phyloP scores from a whole-genome alignment of 169 alveolate genomes.

The Plasmodium billcollinsi region DNA sequence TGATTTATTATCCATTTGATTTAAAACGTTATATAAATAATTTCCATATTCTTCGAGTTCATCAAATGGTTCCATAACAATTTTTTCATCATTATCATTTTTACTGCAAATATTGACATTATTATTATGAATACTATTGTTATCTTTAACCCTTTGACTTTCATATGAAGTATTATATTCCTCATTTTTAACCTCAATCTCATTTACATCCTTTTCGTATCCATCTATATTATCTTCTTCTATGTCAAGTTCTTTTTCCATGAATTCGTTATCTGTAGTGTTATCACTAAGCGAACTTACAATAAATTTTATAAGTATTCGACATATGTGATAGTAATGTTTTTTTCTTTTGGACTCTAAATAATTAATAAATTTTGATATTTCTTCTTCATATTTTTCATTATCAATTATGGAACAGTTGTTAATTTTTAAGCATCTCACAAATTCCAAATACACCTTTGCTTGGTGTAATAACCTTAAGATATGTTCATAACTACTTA shows the following conservation, averaged over 20 bases:
- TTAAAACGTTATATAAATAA: conserved; percentile 59
- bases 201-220: conserved; percentile 12
- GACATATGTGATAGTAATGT: conserved; percentile 48
- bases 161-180: conserved; percentile 19
- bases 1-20: conserved; percentile 73
- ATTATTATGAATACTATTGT: background rate
- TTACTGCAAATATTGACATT: conserved; percentile 15
- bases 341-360: conserved; percentile 57
- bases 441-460: conserved; percentile 54
- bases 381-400: conserved; percentile 70
- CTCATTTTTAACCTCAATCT: conserved; percentile 9
- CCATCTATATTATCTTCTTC: conserved; percentile 14
- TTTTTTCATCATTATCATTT: conserved; percentile 33
- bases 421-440: conserved; percentile 30
- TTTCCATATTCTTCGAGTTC: conserved; percentile 76
- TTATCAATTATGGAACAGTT: conserved; percentile 13
- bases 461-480: conserved; percentile 64
- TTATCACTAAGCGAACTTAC: conserved; percentile 57
- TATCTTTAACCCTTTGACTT: conserved; percentile 32
- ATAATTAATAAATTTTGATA: conserved; percentile 54
- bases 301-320: conserved; percentile 48
- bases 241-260: conserved; percentile 9
- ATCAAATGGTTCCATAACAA: conserved; percentile 69
- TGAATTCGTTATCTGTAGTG: conserved; percentile 16
- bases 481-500: conserved; percentile 64